These are phyloP conservation scores for Botrytis squamosa DNA, from an alignment of 2,329 filamentous ascomycete genomes.

Conservation along the genomic window DNA sequence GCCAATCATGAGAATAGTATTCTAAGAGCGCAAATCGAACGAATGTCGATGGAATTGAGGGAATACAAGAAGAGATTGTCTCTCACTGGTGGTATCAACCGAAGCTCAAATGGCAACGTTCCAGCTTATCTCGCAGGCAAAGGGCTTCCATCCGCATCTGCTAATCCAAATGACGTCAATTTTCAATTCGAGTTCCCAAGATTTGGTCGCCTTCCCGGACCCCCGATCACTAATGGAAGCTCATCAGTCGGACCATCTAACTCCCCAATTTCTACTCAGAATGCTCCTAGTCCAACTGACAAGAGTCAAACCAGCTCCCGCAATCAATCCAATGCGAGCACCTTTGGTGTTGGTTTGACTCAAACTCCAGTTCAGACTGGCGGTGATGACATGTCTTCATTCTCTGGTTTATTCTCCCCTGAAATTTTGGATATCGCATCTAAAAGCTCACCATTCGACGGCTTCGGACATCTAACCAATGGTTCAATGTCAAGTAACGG, in stretches of 20 bases:
- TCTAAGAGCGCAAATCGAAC: constrained; percentile 83
- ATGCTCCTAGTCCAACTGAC: constrained; percentile 30
- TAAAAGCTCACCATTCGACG: constrained; percentile 43
- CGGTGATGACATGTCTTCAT: constrained; percentile 49
- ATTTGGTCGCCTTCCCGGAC: constrained; percentile 71
- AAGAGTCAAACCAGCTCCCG: constrained; percentile 33
- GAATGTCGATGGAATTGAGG: constrained; percentile 77
- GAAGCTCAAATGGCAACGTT: constrained; percentile 28
- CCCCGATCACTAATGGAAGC: constrained; percentile 32
- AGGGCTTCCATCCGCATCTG: constrained; percentile 48
- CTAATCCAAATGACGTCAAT: constrained; percentile 69
- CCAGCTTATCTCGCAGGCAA: constrained; percentile 42
- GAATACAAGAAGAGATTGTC: constrained; percentile 89
- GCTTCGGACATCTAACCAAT: constrained; percentile 45
- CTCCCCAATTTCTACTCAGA: constrained; percentile 28
- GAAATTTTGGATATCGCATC: constrained; percentile 49
- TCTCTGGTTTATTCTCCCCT: constrained; percentile 60
- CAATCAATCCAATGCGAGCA: constrained; percentile 37
- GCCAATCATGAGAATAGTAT: constrained; percentile 82
- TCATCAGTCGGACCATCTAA: constrained; percentile 27
- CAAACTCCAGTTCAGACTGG: constrained; percentile 30
- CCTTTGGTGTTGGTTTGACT: constrained; percentile 35
- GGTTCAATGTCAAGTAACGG: constrained; percentile 46
- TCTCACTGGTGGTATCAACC: constrained; percentile 43
- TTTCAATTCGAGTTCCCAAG: constrained; percentile 97